Percentiles rank a stretch among this genome's conserved stretches.
These are phyloP conservation scores for Psilocybe tampanensis DNA, from an alignment of 768 basidiomycete species.

Conservation along the genomic window DNA sequence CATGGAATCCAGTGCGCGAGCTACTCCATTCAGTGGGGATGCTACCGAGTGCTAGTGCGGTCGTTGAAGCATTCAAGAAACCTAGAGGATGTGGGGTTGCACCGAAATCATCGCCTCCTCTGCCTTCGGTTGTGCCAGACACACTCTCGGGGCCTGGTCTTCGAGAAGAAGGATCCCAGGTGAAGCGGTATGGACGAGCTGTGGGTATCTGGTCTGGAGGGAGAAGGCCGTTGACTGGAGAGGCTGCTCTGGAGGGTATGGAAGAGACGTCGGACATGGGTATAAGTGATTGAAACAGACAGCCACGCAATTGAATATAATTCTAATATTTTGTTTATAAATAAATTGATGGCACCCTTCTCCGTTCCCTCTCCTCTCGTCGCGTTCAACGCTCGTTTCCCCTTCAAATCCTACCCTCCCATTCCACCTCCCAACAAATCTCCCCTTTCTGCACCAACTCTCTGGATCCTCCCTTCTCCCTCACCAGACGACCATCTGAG, in stretches of 20 bases:
- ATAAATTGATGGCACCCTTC: conserved; percentile 25
- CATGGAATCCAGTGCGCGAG: conserved; percentile 85
- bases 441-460: conserved; percentile 39
- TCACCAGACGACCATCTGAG: conserved; percentile 49
- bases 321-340: conserved; percentile 17
- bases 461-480: conserved; percentile 67
- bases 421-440: conserved; percentile 30
- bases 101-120: conserved; percentile 63
- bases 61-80: conserved; percentile 51
- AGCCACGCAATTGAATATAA: conserved; percentile 4
- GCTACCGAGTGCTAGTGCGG: conserved; percentile 47
- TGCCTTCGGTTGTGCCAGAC: conserved; percentile 72
- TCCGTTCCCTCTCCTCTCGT: conserved; percentile 38
- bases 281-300: conserved; percentile 6
- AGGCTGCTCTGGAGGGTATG: conserved; percentile 57
- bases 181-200: conserved; percentile 70
- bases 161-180: conserved; percentile 66
- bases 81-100: conserved; percentile 50
- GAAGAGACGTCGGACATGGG: conserved; percentile 54
- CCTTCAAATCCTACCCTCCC: conserved; percentile 54
- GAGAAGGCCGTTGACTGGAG: conserved; percentile 47
- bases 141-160: conserved; percentile 71
- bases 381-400: conserved; percentile 60
- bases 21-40: conserved; percentile 78
- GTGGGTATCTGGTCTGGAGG: conserved; percentile 37